These are phyloP conservation scores for Puccinia coronata DNA, from an alignment of 1,284 basidiomycete genomes.

Conservation along the genomic window DNA sequence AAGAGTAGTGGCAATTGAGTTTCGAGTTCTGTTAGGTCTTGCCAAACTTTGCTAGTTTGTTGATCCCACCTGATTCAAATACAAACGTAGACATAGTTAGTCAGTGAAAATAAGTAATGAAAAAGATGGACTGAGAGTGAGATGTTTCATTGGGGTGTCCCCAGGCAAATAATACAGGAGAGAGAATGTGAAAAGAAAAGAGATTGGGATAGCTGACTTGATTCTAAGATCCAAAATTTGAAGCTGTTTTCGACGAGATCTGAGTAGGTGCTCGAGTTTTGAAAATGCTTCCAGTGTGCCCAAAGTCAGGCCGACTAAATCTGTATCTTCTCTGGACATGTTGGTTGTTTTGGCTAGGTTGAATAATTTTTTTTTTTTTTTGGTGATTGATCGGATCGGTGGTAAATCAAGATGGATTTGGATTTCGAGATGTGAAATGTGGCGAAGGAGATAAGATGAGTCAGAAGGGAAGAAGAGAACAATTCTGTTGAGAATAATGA, in stretches of 20 bases:
- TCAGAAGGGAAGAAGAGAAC: too few relatives aligned
- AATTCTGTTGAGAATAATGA: not conserved
- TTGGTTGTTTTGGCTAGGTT: constrained; percentile 47
- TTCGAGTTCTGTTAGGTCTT: constrained; percentile 36
- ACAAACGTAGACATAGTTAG: not conserved
- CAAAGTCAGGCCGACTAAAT: constrained; percentile 45
- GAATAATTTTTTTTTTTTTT: not conserved
- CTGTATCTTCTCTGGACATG: constrained; percentile 49
- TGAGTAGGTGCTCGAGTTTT: constrained; percentile 45
- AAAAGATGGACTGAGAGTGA: not conserved
- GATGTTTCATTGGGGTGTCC: not conserved
- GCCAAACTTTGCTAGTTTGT: constrained; percentile 37
- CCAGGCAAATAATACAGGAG: too few relatives aligned
- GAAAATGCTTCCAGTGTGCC: constrained; percentile 49
- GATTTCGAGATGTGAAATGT: not conserved
- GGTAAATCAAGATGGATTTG: not conserved
- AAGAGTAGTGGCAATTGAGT: constrained; percentile 24
- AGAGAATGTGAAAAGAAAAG: not conserved
- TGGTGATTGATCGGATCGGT: not conserved
- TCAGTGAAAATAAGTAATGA: not conserved
- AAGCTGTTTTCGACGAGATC: constrained; percentile 45
- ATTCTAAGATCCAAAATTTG: constrained; percentile 44
- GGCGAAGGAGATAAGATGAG: too few relatives aligned
- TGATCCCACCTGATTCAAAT: constrained; percentile 33
- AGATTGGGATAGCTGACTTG: constrained; percentile 15